Evolutionary conservation across 2,329 filamentous ascomycete genomes (phyloP).

Genomic region (Cladophialophora yegresii): DNA sequence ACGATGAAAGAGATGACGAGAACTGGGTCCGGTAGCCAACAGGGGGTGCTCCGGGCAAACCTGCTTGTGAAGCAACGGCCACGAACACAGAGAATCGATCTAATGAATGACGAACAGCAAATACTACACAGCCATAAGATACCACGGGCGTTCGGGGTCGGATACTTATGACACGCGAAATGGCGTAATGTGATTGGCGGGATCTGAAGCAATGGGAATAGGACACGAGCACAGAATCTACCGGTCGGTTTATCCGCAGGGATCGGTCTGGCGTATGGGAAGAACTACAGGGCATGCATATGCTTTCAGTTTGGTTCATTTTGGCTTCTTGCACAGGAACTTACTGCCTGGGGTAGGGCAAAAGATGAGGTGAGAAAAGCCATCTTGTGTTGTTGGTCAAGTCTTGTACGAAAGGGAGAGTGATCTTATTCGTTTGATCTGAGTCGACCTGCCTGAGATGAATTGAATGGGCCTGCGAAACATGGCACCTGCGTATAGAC

Average conservation of each 20-base stretch:
- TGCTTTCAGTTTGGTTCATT: background rate
- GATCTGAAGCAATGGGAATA: background rate
- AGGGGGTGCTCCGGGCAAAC: background rate
- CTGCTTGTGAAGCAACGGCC: background rate
- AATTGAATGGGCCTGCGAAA: background rate
- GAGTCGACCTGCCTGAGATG: background rate
- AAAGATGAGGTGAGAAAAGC: background rate
- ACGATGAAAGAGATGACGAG: conserved; percentile 36
- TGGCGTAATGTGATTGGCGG: background rate
- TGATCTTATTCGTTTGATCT: background rate
- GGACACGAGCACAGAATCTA: background rate
- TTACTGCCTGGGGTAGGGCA: background rate
- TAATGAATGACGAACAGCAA: conserved; percentile 9
- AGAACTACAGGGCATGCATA: background rate
- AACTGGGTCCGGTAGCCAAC: conserved; percentile 34
- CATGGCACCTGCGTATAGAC: conserved; percentile 1
- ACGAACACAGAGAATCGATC: background rate
- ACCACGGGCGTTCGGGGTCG: conserved; percentile 5
- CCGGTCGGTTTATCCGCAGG: background rate
- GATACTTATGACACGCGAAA: background rate
- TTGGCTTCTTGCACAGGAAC: background rate
- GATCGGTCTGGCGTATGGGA: background rate
- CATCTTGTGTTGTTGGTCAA: background rate
- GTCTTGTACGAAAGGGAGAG: background rate
- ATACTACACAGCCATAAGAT: background rate